A percentile compares a stretch with the other conserved stretches of the same genome.
phyloP scores from a whole-genome alignment of 345 rosid genomes.

The Boechera divaricarpa region DNA sequence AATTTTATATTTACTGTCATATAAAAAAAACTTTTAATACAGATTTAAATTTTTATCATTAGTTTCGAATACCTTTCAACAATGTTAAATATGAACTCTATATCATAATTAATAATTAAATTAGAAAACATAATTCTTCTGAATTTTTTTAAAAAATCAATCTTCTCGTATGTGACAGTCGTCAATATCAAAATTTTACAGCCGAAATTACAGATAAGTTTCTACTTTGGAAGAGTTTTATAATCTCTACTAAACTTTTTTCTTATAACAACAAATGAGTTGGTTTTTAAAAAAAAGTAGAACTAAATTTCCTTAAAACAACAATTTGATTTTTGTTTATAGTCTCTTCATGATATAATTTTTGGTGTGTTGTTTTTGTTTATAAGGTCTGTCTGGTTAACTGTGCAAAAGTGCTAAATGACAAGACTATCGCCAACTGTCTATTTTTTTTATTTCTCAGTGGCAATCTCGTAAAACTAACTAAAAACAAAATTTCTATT shows the following conservation, averaged over 20 bases:
- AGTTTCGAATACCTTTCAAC: background rate
- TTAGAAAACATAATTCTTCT: background rate
- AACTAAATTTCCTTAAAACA: background rate
- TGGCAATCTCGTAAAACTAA: slow-evolving; percentile 41
- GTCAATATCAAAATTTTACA: background rate
- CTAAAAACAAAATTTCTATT: slow-evolving; percentile 8
- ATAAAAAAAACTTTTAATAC: background rate
- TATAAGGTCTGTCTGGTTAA: slow-evolving; percentile 1
- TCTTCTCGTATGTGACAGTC: background rate
- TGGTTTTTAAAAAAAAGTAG: background rate
- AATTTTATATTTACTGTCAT: background rate
- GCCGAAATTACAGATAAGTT: background rate
- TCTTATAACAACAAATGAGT: background rate
- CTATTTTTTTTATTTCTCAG: slow-evolving; percentile 48
- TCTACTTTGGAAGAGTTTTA: no score
- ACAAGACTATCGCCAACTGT: slow-evolving; percentile 61
- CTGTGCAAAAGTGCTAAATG: slow-evolving; percentile 58
- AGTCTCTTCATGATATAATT: background rate
- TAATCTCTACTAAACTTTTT: background rate
- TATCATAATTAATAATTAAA: background rate
- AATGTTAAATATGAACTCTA: background rate
- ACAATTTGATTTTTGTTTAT: background rate
- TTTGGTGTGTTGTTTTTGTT: background rate
- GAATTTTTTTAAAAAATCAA: background rate
- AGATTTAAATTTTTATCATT: no score